These are phyloP conservation scores for Perkinsus marinus DNA, from an alignment of 169 alveolate species.

Conservation along the genomic window DNA sequence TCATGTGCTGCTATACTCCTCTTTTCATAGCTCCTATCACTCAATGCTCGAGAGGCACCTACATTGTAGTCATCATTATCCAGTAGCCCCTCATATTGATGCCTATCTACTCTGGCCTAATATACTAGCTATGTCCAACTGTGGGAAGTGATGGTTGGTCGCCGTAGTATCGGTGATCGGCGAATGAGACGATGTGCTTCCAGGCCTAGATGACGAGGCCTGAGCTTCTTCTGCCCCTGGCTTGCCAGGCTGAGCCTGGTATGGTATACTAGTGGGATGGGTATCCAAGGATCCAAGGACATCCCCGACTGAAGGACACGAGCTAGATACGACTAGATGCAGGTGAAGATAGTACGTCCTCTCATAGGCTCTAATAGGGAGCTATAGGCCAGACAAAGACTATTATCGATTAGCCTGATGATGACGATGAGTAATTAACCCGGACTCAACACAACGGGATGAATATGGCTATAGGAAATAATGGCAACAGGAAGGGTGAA, in stretches of 20 bases:
- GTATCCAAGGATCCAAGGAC: background rate
- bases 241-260: background rate
- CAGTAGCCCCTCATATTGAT: background rate
- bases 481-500: background rate
- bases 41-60: constrained; percentile 7
- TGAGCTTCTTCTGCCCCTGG: background rate
- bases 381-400: no score
- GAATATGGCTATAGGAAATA: background rate
- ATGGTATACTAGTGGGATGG: background rate
- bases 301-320: background rate
- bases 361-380: background rate
- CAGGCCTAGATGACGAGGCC: background rate
- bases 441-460: background rate
- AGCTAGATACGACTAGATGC: background rate
- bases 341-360: background rate
- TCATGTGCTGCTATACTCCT: constrained; percentile 24
- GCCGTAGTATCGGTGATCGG: background rate
- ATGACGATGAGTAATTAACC: no score
- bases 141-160: background rate
- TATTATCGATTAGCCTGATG: no score
- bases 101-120: background rate
- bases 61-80: no score
- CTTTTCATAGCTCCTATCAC: constrained; percentile 19
- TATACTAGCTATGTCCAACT: background rate
- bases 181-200: background rate